These are phyloP conservation scores for Elaeis oleifera DNA, from an alignment of 202 grass and related monocot species.

Conservation along the genomic window DNA sequence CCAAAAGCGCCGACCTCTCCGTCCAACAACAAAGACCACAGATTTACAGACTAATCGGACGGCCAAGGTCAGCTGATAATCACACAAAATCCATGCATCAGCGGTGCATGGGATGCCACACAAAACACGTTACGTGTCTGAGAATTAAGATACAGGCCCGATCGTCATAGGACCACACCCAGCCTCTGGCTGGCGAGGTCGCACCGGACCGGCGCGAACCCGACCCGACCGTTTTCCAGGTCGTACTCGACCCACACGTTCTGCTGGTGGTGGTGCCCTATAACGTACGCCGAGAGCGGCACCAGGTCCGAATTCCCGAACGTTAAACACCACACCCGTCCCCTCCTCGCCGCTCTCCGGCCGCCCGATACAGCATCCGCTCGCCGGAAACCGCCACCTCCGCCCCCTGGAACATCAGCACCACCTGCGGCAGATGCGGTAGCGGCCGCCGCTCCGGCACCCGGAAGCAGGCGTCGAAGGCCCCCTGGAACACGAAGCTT, in stretches of 20 bases:
- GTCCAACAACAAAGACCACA: no score
- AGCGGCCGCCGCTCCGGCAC: conserved; percentile 26
- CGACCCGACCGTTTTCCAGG: conserved; percentile 73
- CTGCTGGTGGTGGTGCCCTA: conserved; percentile 98
- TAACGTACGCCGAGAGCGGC: conserved; percentile 77
- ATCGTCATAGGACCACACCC: conserved; percentile 51
- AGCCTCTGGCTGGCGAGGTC: conserved; percentile 81
- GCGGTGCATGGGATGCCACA: no score
- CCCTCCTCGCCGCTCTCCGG: conserved; percentile 48
- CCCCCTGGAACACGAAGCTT: conserved; percentile 61
- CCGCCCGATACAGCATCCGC: conserved; percentile 67
- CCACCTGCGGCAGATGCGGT: conserved; percentile 40
- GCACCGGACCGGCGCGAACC: conserved; percentile 70
- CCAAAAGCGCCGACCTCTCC: no score
- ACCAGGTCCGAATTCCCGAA: conserved; percentile 93
- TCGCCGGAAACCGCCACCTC: conserved; percentile 63
- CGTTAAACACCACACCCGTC: conserved; percentile 85
- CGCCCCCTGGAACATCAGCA: conserved; percentile 57
- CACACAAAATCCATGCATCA: no score
- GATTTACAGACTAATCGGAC: no score
- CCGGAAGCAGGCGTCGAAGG: conserved; percentile 77
- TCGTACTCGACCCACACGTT: conserved; percentile 99
- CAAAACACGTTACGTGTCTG: no score
- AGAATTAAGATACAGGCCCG: no score
- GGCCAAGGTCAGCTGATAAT: no score